Base-by-base conservation (phyloP, 2,329 filamentous ascomycete species). In the Aspergillus sp. region DNA sequence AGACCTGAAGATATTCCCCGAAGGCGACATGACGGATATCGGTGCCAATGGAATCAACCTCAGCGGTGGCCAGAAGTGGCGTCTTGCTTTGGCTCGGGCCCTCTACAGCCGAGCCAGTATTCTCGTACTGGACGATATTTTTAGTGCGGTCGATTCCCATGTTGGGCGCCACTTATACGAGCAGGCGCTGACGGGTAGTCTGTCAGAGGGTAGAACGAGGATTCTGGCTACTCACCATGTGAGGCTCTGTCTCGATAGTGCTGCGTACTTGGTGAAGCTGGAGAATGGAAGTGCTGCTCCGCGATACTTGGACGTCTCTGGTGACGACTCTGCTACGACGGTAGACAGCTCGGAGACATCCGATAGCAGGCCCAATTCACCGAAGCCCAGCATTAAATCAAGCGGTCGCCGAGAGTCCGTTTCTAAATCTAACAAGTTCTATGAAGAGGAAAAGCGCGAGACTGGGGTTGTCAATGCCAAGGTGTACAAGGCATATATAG, bases 41-140 rank as follows among this genome's bases (percentile, higher is more conserved):
- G 90, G 90, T 9, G 88, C 89, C 5, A 91, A 92, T 60, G 90
- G 90, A 4, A 89, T 93, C 66, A 91, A 92, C 64, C 78, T 95
- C n/a, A 90, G 87, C 60, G 90, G 90, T 58, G 90, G 90, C 0
- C 90, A 95, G 73, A 88, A 89, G 69, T 91, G 89, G 87, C 83
- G 90, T 49, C 82, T 93, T 41, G 89, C 89, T 1, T 83, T 93
- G 64, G 90, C 90, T 5, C 80, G 90, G 50, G 89, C 90, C 1
- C 78, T 93, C 15, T 93, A 93, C 72, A 91, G 89, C 6, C 81
- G 89, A 17, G 89, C 88, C 1, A 85, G 87, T 2, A 86, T 91
- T 61, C 77, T 93, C 5, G 79, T 93, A 19, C 78, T 93, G 60
- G 90, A 93, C 70, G 90, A 93, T 68, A 89, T 93, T 47, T 91